These are phyloP conservation scores for Hibiscus syriacus DNA, from an alignment of 345 rosid genomes.

Conservation along the genomic window DNA sequence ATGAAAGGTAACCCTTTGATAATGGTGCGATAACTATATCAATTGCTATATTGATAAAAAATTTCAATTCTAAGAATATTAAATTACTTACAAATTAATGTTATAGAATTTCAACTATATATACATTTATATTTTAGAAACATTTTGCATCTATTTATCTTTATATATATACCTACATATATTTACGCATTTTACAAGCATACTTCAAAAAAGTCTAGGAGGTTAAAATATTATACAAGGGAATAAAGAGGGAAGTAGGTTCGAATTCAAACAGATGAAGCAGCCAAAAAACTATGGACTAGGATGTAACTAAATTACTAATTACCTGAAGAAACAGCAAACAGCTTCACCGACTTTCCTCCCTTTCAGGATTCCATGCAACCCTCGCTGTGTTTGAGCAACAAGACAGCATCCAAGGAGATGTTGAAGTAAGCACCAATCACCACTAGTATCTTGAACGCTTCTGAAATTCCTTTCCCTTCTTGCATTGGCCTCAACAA, in stretches of 20 bases:
- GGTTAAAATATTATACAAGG: background rate
- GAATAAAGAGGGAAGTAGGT: background rate
- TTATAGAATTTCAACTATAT: background rate
- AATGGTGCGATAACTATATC: background rate
- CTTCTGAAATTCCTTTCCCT: constrained; percentile 63
- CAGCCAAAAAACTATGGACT: background rate
- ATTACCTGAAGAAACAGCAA: constrained; percentile 80
- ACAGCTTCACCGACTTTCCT: constrained; percentile 74
- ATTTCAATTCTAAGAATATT: background rate
- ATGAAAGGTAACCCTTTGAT: background rate
- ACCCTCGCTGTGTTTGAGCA: constrained; percentile 61
- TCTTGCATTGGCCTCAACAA: constrained; percentile 60
- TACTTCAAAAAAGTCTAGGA: background rate
- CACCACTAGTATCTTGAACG: constrained; percentile 59
- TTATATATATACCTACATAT: background rate
- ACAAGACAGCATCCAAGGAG: constrained; percentile 88
- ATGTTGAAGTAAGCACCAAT: constrained; percentile 89
- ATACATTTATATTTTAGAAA: background rate
- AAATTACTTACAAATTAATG: background rate
- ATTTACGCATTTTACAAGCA: background rate
- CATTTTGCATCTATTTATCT: background rate
- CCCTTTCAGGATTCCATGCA: constrained; percentile 52
- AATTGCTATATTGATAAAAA: background rate
- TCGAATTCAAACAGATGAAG: background rate
- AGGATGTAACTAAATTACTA: background rate